phyloP scores from a whole-genome alignment of 371 early-diverging fungal species.

The Mucor sp. region DNA sequence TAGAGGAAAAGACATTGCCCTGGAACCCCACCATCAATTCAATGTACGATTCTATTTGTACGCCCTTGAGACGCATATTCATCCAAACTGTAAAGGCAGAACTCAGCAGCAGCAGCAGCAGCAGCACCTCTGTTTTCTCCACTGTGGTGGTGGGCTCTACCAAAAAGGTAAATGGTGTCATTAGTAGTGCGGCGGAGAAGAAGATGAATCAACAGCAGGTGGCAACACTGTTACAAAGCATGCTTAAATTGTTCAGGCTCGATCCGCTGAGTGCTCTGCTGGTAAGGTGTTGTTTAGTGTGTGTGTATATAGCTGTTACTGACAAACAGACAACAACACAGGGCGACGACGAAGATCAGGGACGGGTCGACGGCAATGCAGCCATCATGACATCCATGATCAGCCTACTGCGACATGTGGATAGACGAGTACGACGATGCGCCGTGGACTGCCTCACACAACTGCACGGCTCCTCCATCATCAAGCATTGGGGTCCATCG shows the following conservation, averaged over 20 bases:
- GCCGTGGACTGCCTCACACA: slow-evolving; percentile 68
- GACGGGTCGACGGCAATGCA: slow-evolving; percentile 58
- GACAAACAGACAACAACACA: not conserved
- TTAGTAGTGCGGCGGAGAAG: not conserved
- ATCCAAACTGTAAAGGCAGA: slow-evolving; percentile 28
- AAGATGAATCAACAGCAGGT: not conserved
- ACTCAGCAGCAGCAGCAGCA: slow-evolving; percentile 12
- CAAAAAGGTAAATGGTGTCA: slow-evolving; percentile 4
- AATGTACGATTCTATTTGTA: slow-evolving; percentile 66
- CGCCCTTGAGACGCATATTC: slow-evolving; percentile 68
- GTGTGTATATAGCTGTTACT: too few species aligned
- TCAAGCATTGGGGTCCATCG: slow-evolving; percentile 61
- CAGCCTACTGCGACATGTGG: slow-evolving; percentile 56
- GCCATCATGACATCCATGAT: slow-evolving; percentile 57
- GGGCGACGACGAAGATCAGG: slow-evolving; percentile 17
- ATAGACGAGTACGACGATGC: slow-evolving; percentile 56
- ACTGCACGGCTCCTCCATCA: slow-evolving; percentile 53
- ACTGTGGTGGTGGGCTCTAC: slow-evolving; percentile 13
- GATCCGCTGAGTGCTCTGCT: slow-evolving; percentile 30
- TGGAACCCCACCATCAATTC: slow-evolving; percentile 71
- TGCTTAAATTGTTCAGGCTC: slow-evolving; percentile 28
- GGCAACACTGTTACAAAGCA: slow-evolving; percentile 17
- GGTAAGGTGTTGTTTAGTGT: slow-evolving; percentile 12
- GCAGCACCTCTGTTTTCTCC: not conserved
- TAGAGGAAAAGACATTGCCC: slow-evolving; percentile 64